phyloP scores from a whole-genome alignment of 306 rosid genomes.

The Sophora flavescens region DNA sequence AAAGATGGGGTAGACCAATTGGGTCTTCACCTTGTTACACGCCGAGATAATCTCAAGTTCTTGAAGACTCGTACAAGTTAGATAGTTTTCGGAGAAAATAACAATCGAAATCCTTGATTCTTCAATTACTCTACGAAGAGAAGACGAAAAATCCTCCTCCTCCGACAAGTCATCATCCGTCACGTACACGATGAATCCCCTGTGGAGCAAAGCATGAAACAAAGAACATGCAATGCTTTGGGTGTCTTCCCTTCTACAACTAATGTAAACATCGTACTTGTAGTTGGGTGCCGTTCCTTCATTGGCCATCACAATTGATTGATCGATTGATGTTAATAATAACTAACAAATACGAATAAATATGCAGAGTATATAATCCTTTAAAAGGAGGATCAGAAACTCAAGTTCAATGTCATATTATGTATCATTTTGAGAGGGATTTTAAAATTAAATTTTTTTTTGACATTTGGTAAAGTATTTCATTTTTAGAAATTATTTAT shows the following conservation, averaged over 20 bases:
- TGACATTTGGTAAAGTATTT: too few species aligned
- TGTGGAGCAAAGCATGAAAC: not conserved
- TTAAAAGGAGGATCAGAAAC: too few species aligned
- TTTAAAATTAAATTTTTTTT: too few species aligned
- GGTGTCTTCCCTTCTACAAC: slow-evolving; percentile 15
- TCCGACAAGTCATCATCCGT: not conserved
- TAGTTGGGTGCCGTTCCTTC: too few species aligned
- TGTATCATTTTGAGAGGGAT: too few species aligned
- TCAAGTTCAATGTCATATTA: too few species aligned
- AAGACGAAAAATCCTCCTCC: too few species aligned
- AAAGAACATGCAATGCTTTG: not conserved
- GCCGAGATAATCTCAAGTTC: slow-evolving; percentile 16
- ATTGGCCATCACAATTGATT: too few species aligned
- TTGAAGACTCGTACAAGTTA: slow-evolving; percentile 9
- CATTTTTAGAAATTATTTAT: too few species aligned
- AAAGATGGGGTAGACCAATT: slow-evolving; percentile 38
- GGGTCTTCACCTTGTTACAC: not conserved
- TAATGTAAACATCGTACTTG: not conserved
- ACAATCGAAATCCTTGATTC: slow-evolving; percentile 34
- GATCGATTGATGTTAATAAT: too few species aligned
- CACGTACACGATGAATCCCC: not conserved
- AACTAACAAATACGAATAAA: too few species aligned
- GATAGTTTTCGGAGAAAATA: slow-evolving; percentile 27
- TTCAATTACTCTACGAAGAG: not conserved
- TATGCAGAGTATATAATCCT: too few species aligned